Conservation (phyloP, 805 yeast species). For the Starmerella tilneyi region DNA sequence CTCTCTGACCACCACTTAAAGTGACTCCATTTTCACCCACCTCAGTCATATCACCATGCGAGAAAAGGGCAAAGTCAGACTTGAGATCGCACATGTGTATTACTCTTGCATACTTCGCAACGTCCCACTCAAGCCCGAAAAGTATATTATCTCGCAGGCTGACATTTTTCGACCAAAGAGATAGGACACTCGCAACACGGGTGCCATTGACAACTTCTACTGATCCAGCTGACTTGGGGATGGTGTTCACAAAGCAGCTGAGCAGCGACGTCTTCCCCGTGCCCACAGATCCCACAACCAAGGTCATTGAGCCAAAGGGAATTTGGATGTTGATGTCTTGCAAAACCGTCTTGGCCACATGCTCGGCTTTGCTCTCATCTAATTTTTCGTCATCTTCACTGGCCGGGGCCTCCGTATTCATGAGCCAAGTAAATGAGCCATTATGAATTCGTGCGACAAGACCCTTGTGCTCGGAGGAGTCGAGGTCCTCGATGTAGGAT, state of each 20-base stretch:
- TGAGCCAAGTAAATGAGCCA: constrained; percentile 14
- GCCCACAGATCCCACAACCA: constrained; percentile 70
- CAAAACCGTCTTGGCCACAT: constrained; percentile 22
- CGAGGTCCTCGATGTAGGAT: constrained; percentile 23
- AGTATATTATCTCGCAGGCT: constrained; percentile 13
- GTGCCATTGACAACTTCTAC: constrained; percentile 44
- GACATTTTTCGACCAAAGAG: constrained; percentile 12
- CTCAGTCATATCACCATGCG: constrained; percentile 34
- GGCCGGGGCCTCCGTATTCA: constrained; percentile 28
- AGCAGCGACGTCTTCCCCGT: constrained; percentile 71
- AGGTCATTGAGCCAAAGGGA: constrained; percentile 55
- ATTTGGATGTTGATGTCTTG: constrained; percentile 43
- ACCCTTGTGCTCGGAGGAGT: neutral
- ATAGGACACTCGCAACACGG: constrained; percentile 3
- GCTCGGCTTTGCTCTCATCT: neutral
- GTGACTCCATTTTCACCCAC: constrained; percentile 85
- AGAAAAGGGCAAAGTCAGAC: constrained; percentile 16
- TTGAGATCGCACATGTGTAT: constrained; percentile 13
- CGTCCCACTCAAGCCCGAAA: constrained; percentile 25
- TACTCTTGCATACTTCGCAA: constrained; percentile 7
- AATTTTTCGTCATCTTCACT: neutral
- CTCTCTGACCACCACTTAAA: constrained; percentile 81
- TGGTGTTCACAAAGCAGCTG: constrained; percentile 58
- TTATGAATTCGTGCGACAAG: constrained; percentile 3
- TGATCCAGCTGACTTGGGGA: constrained; percentile 46